Conservation (phyloP, 306 rosid species). For the Cucurbita argyrosperma region DNA sequence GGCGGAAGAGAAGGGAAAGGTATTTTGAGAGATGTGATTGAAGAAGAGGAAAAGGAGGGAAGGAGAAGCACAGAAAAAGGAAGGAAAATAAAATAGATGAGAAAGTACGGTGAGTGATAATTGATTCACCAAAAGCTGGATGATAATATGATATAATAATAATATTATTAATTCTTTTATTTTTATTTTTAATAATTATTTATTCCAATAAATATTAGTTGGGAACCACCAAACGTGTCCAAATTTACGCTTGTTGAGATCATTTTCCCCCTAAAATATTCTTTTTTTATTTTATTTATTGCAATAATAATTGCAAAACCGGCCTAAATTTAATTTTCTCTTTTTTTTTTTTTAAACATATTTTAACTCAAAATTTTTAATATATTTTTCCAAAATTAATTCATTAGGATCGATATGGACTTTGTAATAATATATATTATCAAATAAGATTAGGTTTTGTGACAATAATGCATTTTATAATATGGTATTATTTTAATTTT, state of each 20-base stretch:
- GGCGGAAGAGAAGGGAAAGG: neutral
- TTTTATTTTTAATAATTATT: no score
- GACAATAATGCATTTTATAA: no score
- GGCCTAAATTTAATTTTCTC: neutral
- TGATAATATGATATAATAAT: neutral
- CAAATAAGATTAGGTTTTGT: no score
- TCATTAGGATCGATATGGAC: no score
- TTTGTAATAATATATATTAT: no score
- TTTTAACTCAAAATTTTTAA: no score
- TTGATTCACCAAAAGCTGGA: neutral
- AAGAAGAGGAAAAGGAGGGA: neutral
- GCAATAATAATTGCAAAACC: neutral
- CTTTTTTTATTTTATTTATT: neutral
- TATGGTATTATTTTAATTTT: neutral
- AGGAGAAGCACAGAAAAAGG: neutral
- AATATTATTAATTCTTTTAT: neutral
- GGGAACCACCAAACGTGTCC: neutral
- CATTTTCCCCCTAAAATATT: neutral
- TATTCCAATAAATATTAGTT: neutral
- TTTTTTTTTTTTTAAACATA: no score
- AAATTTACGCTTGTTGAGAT: neutral
- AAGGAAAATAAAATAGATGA: constrained; percentile 4
- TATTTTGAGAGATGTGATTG: neutral
- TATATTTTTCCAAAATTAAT: no score
- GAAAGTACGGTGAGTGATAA: neutral